phyloP scores from a whole-genome alignment of 257 asterid genomes.

The Gentiana macrophylla region DNA sequence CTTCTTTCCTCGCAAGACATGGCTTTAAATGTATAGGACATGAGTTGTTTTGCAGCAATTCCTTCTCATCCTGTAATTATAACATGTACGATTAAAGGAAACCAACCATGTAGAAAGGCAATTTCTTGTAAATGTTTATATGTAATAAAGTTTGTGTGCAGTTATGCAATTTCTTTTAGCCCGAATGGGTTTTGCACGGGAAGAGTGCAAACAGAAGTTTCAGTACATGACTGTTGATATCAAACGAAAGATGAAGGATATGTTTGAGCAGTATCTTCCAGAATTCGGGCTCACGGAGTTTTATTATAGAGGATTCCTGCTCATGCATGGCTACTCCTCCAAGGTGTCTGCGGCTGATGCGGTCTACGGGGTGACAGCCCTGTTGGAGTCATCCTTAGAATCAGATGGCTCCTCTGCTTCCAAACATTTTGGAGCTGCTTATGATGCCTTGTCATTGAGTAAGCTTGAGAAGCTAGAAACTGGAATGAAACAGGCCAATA shows the following conservation, averaged over 20 bases:
- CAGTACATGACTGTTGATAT: slow-evolving; percentile 81
- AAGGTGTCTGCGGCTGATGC: slow-evolving; percentile 91
- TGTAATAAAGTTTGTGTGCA: no score
- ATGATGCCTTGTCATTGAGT: slow-evolving; percentile 63
- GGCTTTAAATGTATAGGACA: slow-evolving; percentile 94
- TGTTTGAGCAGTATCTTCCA: slow-evolving; percentile 75
- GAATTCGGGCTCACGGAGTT: slow-evolving; percentile 87
- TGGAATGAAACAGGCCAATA: slow-evolving; percentile 83
- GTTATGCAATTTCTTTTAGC: slow-evolving; percentile 77
- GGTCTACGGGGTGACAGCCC: slow-evolving; percentile 82
- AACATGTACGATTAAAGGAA: slow-evolving; percentile 8
- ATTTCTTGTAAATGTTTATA: no score
- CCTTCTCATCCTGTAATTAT: slow-evolving; percentile 70
- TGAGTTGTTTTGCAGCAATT: slow-evolving; percentile 68
- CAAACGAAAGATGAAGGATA: slow-evolving; percentile 75
- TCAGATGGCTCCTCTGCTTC: slow-evolving; percentile 71
- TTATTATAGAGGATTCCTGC: slow-evolving; percentile 68
- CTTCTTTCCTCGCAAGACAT: slow-evolving; percentile 77
- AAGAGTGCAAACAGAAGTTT: slow-evolving; percentile 85
- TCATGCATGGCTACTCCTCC: slow-evolving; percentile 71
- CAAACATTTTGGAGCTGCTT: slow-evolving; percentile 64
- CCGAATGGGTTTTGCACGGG: slow-evolving; percentile 84
- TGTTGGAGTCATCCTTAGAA: slow-evolving; percentile 64
- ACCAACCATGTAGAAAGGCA: background rate
- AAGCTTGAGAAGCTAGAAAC: slow-evolving; percentile 63